Percentiles rank a stretch among this genome's conserved stretches.
These are phyloP conservation scores for Rhodotorula glutinis DNA, from an alignment of 1,284 basidiomycete genomes.

Conservation along the genomic window DNA sequence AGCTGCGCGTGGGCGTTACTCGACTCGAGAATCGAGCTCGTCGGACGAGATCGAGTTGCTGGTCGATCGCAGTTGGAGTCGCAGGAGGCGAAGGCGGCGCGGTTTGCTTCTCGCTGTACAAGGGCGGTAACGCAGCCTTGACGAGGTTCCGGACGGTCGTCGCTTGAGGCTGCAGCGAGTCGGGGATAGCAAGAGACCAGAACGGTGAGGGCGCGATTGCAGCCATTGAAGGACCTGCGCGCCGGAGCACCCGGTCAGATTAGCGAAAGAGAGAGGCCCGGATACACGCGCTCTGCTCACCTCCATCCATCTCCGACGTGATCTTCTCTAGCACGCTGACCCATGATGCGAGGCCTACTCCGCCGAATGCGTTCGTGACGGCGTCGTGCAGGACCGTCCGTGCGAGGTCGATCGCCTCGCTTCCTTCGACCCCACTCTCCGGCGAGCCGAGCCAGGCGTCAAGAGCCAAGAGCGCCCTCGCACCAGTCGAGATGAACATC, in stretches of 20 bases:
- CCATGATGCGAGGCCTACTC: conserved; percentile 4
- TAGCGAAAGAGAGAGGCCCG: too few relatives aligned
- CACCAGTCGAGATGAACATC: not conserved
- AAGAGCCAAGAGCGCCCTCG: conserved; percentile 5
- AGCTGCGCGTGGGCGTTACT: not conserved
- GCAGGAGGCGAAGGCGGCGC: not conserved
- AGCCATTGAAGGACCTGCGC: not conserved
- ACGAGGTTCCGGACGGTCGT: not conserved
- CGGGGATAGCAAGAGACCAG: conserved; percentile 2
- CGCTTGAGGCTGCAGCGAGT: not conserved
- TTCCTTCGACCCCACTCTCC: not conserved
- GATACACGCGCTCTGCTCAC: not conserved
- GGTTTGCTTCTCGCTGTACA: not conserved
- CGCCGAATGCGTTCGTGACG: not conserved
- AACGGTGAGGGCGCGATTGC: not conserved
- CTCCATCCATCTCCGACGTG: not conserved
- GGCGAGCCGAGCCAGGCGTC: conserved; percentile 4
- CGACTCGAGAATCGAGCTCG: not conserved
- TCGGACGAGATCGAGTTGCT: conserved; percentile 10
- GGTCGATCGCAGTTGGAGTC: not conserved
- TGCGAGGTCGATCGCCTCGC: conserved; percentile 17
- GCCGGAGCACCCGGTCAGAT: fast-evolving
- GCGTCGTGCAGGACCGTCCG: conserved; percentile 14
- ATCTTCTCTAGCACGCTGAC: not conserved
- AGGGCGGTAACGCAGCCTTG: not conserved